Conservation (phyloP, 768 basidiomycete species). For the Boletus patriciae region DNA sequence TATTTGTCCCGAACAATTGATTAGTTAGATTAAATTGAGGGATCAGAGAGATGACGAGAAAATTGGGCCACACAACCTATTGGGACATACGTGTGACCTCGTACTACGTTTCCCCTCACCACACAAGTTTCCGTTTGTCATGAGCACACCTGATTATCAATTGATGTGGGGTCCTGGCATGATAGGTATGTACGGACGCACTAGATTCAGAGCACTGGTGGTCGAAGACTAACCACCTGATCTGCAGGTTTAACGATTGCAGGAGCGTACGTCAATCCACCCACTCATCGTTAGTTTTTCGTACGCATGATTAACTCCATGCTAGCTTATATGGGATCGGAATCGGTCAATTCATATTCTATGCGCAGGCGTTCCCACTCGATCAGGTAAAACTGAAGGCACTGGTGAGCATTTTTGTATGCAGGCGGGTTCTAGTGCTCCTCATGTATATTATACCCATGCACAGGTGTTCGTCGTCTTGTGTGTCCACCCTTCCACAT, state of each 20-base stretch:
- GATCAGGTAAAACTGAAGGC: conserved; percentile 11
- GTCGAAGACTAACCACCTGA: conserved; percentile 9
- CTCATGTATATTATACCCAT: background rate
- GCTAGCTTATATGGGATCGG: conserved; percentile 22
- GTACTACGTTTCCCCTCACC: background rate
- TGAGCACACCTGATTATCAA: background rate
- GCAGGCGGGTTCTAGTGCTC: background rate
- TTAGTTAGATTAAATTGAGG: too few species aligned
- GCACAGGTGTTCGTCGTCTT: conserved; percentile 8
- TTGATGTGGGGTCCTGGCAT: conserved; percentile 15
- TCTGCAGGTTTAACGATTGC: conserved; percentile 18
- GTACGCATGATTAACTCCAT: background rate
- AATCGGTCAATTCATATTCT: conserved; percentile 20
- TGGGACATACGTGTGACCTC: too few species aligned
- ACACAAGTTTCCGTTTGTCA: background rate
- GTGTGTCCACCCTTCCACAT: background rate
- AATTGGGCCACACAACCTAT: too few species aligned
- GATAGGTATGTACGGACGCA: conserved; percentile 12
- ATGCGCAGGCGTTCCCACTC: conserved; percentile 16
- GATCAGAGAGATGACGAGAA: too few species aligned
- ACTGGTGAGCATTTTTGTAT: conserved; percentile 8
- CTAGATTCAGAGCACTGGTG: too few species aligned
- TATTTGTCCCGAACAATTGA: too few species aligned
- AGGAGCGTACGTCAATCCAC: conserved; percentile 10
- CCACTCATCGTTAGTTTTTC: background rate